Conservation (phyloP, 78 protist species). For the Dictyostelium intermedium region DNA sequence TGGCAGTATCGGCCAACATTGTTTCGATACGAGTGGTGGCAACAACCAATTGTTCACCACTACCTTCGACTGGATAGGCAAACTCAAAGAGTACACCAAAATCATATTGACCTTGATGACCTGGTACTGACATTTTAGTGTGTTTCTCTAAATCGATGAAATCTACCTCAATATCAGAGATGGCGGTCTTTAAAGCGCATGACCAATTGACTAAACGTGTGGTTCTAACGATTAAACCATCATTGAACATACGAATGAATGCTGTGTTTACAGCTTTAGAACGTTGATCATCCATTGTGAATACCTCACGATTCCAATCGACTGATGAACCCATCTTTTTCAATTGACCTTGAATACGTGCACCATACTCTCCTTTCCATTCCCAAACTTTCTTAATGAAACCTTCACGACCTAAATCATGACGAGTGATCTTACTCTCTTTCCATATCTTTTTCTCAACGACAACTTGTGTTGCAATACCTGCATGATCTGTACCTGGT, state of each 20-base stretch:
- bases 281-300: conserved; percentile 95
- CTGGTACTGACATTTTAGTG: conserved; percentile 88
- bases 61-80: conserved; percentile 92
- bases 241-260: conserved; percentile 91
- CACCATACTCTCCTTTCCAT: conserved; percentile 96
- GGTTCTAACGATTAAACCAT: conserved; percentile 89
- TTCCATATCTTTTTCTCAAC: conserved; percentile 95
- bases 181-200: conserved; percentile 96
- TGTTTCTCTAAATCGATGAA: conserved; percentile 74
- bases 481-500: conserved; percentile 99
- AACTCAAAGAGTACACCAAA: conserved; percentile 91
- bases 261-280: conserved; percentile 93
- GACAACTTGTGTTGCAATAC: conserved; percentile 94
- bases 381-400: conserved; percentile 95
- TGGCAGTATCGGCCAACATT: conserved; percentile 99
- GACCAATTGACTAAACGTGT: conserved; percentile 98
- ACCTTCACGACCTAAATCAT: conserved; percentile 96
- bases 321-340: conserved; percentile 93
- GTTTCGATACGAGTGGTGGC: conserved; percentile 99
- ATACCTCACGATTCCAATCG: conserved; percentile 98
- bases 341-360: conserved; percentile 93
- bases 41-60: conserved; percentile 90
- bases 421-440: conserved; percentile 78
- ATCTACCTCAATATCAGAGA: conserved; percentile 98
- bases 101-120: conserved; percentile 80